phyloP scores from a whole-genome alignment of 2,329 filamentous ascomycete genomes.

The Clonostachys byssicola region DNA sequence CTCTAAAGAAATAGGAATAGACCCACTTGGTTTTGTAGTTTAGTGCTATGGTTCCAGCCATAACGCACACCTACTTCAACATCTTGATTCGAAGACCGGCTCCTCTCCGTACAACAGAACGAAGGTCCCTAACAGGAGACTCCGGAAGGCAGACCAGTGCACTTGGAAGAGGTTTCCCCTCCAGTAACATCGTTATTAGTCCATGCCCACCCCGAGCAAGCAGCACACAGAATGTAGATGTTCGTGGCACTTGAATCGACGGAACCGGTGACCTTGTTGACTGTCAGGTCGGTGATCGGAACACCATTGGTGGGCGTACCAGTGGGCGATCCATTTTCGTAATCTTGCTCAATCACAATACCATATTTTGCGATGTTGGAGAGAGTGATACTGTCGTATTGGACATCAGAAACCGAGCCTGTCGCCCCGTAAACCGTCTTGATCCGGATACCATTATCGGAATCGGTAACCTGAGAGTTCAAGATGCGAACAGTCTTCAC shows the following conservation, averaged over 20 bases:
- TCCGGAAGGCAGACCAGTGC: too few species aligned
- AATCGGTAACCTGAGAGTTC: constrained; percentile 43
- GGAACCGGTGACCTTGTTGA: constrained; percentile 29
- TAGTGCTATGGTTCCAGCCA: too few species aligned
- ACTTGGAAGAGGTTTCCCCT: constrained; percentile 20
- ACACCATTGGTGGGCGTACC: constrained; percentile 40
- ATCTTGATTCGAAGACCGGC: too few species aligned
- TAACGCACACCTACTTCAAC: too few species aligned
- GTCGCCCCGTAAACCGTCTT: constrained; percentile 43
- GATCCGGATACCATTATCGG: constrained; percentile 46
- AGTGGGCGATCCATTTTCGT: constrained; percentile 40
- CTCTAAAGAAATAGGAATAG: too few species aligned
- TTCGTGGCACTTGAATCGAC: constrained; percentile 32
- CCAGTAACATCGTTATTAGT: constrained; percentile 42
- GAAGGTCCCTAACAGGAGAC: too few species aligned
- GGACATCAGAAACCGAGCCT: constrained; percentile 35
- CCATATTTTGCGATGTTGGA: constrained; percentile 33
- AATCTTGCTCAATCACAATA: constrained; percentile 36
- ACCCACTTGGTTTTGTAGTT: too few species aligned
- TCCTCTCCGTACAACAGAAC: too few species aligned
- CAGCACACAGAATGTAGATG: constrained; percentile 49
- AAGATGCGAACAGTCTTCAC: constrained; percentile 46
- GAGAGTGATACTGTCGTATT: constrained; percentile 36
- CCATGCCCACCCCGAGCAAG: constrained; percentile 43
- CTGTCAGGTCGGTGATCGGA: constrained; percentile 45